Evolutionary conservation across 495 filamentous ascomycete genomes (phyloP), one percentile per base, ranked within the genome.

Genomic region (Beverwykella pulmonaria): DNA sequence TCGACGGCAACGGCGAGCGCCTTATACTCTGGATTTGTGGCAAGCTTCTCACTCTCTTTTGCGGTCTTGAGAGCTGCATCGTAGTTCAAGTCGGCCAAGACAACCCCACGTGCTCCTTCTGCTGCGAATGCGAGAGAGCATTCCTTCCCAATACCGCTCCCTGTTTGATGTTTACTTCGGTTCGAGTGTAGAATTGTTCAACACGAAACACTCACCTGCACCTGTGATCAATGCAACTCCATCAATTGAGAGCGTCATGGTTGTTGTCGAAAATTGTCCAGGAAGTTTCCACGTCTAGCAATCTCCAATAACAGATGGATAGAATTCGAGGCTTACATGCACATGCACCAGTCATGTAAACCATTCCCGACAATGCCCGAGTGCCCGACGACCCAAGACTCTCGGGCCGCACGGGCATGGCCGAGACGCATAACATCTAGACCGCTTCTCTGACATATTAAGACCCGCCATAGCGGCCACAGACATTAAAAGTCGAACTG

Each of bases 21-120:
- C 27, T 34, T 20, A n/a, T 55, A 55, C 26, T 55, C 10, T 30
- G 29, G 53, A 19, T 55, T 34, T 15, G 9, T 55, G n/a, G 53
- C 25, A 17, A 27, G 27, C 15, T 29, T 34, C 29, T 55, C 27
- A 22, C 25, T 30, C 29, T 55, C 29, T 4, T 9, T 2, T 30
- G 53, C 53, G 1, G 53, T 29, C 1, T 30, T 20, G 8, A 6
- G 9, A 8, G 53, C 53, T 29, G 26, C 25, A 4, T 29, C n/a
- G 9, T 30, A 20, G 53, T 55, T 55, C 9, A 55, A 20, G 19
- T 55, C 53, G 5, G 26, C 53, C n/a, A 55, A 7, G n/a, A 34
- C 29, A 1, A 55, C 53, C 8, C 53, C 26, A 19, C 25, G 25
- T 9, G 29, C 53, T 2, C 53, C 53, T 10, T 29, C 25, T 15